Conservation (phyloP, 768 basidiomycete genomes). For the Chalciporus sphaerocephalus region DNA sequence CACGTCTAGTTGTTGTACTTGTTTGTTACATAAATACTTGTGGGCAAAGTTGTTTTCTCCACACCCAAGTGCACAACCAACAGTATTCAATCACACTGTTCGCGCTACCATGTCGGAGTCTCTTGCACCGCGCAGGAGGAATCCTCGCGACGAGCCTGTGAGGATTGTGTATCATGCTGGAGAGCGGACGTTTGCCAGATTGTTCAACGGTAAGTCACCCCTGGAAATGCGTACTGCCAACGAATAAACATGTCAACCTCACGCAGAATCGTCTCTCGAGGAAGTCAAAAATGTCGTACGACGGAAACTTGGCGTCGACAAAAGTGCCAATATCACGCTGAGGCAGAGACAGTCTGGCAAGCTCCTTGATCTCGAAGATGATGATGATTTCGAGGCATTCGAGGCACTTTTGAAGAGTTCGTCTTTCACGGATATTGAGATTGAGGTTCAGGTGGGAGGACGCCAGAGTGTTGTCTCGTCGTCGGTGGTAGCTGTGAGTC, state of each 20-base stretch:
- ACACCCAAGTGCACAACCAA: neutral
- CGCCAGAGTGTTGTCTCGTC: constrained; percentile 1
- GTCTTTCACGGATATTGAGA: constrained; percentile 36
- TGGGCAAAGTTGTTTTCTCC: neutral
- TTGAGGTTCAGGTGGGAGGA: constrained; percentile 28
- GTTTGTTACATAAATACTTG: neutral
- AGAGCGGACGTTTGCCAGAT: constrained; percentile 36
- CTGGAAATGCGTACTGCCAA: no score
- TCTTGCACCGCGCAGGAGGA: neutral
- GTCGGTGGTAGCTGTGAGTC: constrained; percentile 11
- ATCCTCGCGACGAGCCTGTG: neutral
- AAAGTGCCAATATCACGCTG: constrained; percentile 35
- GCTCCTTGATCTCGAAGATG: constrained; percentile 70
- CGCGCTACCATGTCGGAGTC: neutral
- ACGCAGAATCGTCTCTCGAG: constrained; percentile 57
- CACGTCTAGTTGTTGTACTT: no score
- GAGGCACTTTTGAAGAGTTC: constrained; percentile 40
- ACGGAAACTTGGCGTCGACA: constrained; percentile 53
- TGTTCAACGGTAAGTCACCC: constrained; percentile 44
- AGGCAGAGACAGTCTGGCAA: constrained; percentile 52
- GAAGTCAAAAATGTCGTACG: constrained; percentile 56
- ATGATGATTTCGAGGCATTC: constrained; percentile 80
- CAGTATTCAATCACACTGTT: neutral
- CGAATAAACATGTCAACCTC: neutral
- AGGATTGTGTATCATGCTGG: constrained; percentile 38